These are phyloP conservation scores for Alternaria sp. DNA, from an alignment of 2,329 filamentous ascomycete genomes.

Conservation along the genomic window DNA sequence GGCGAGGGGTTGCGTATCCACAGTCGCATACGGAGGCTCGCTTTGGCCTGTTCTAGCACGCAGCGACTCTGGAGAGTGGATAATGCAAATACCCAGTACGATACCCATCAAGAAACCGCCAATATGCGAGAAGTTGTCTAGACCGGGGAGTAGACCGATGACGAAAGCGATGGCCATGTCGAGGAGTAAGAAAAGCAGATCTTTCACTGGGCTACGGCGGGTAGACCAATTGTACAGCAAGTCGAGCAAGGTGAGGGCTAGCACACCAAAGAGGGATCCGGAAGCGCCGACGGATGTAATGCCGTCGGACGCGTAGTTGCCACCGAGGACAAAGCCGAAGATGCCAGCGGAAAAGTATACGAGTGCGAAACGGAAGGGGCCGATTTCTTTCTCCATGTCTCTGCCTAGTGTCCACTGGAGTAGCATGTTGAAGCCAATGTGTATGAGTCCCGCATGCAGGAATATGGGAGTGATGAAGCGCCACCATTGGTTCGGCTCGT, in stretches of 20 bases:
- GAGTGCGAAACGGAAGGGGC: conserved; percentile 83
- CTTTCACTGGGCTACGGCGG: conserved; percentile 77
- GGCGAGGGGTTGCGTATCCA: conserved; percentile 51
- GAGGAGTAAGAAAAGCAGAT: conserved; percentile 85
- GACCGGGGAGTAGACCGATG: conserved; percentile 85
- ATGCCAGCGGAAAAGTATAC: conserved; percentile 93
- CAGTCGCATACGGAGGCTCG: conserved; percentile 73
- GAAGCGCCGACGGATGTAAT: conserved; percentile 87
- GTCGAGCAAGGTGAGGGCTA: conserved; percentile 87
- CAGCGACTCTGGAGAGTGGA: conserved; percentile 86
- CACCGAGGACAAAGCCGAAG: conserved; percentile 93
- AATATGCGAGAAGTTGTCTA: conserved; percentile 98
- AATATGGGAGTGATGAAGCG: conserved; percentile 97
- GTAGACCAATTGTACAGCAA: conserved; percentile 92
- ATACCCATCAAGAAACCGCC: conserved; percentile 95
- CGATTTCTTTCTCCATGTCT: conserved; percentile 92
- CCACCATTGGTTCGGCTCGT: conserved; percentile 91
- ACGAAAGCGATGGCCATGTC: conserved; percentile 92
- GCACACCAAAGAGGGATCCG: conserved; percentile 87
- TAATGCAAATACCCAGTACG: conserved; percentile 81
- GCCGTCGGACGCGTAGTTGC: conserved; percentile 85
- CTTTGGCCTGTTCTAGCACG: conserved; percentile 76
- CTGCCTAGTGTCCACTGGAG: conserved; percentile 87
- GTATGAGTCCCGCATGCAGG: conserved; percentile 89
- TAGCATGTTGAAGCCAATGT: conserved; percentile 95